phyloP scores from a whole-genome alignment of 352 stramenopile species.

The Phytophthora pseudosyringae region DNA sequence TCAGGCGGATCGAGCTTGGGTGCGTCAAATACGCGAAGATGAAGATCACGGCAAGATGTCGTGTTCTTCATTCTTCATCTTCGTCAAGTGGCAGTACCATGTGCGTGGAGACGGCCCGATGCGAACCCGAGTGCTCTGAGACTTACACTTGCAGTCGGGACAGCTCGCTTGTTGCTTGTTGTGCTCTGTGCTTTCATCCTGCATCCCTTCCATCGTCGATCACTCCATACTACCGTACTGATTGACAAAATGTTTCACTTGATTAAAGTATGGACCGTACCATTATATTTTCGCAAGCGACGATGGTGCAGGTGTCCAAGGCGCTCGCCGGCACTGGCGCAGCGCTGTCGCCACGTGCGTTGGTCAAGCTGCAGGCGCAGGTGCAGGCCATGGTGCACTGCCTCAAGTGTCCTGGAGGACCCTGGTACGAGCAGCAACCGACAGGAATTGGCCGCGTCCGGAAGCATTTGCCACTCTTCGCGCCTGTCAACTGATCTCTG shows the following conservation, averaged over 20 bases:
- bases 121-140: too few species aligned
- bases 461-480: background rate
- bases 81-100: too few species aligned
- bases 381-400: conserved; percentile 73
- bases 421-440: conserved; percentile 54
- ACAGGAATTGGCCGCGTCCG: conserved; percentile 1
- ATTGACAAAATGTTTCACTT: conserved; percentile 10
- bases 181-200: background rate
- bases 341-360: conserved; percentile 44
- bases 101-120: too few species aligned
- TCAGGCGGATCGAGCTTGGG: too few species aligned
- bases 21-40: too few species aligned
- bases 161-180: too few species aligned
- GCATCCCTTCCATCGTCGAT: too few species aligned
- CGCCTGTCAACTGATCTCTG: background rate
- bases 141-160: background rate
- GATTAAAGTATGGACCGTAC: conserved; percentile 9
- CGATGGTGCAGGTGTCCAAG: conserved; percentile 69
- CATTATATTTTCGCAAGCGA: conserved; percentile 5
- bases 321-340: conserved; percentile 47
- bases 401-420: conserved; percentile 63
- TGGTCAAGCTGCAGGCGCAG: conserved; percentile 61
- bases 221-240: too few species aligned
- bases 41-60: too few species aligned
- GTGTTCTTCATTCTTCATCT: too few species aligned